Base-by-base conservation (phyloP, 768 basidiomycete genomes). In the Grammothele lineata region DNA sequence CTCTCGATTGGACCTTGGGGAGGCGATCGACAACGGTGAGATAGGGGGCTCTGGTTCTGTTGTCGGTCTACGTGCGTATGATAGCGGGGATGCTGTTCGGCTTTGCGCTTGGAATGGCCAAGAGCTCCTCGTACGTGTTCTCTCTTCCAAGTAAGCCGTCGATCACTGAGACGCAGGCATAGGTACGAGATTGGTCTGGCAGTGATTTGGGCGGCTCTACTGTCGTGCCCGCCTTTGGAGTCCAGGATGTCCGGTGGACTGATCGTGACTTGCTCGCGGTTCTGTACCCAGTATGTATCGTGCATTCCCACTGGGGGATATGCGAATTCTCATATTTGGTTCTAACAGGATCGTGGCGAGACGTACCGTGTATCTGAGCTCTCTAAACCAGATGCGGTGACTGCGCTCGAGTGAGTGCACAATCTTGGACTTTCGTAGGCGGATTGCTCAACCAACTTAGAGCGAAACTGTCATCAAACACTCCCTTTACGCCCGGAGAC, bases 31-130 rank as follows among this genome's bases (percentile, higher is more conserved):
- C 38, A 43, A 68, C 9, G 76, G 74, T 3, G 54, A 62, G 17
- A 14, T 74, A 17, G 45, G 62, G 17, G 40, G 62, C 14, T 57
- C 58, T 7, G 62, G 58, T 21, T 37, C 59, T 9, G 40, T 69
- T 8, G 40, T 26, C 57, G 60, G 35, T 56, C 61, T 24, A 58
- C 61, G 40, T 45, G 55, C 35, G 51, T 57, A 30, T 56, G 33
- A 40, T 74, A 34, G 73, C 74, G 4, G 65, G 68, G 1, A 57
- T 74, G 9, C 63, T 83, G 39, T 54, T 3, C 45, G 54, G 24
- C 51, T 54, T 0, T 38, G 44, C 17, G 52, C 40, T 12, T 59
- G 57, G 56, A 60, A 58, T 4, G 50, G 38, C 17, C 39, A 54
- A 12, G 58, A 61, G 40, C 42, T 66, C 23, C 24, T 47, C 18